These are phyloP conservation scores for Massariosphaeria phaeospora DNA, from an alignment of 495 filamentous ascomycete genomes.

Conservation along the genomic window DNA sequence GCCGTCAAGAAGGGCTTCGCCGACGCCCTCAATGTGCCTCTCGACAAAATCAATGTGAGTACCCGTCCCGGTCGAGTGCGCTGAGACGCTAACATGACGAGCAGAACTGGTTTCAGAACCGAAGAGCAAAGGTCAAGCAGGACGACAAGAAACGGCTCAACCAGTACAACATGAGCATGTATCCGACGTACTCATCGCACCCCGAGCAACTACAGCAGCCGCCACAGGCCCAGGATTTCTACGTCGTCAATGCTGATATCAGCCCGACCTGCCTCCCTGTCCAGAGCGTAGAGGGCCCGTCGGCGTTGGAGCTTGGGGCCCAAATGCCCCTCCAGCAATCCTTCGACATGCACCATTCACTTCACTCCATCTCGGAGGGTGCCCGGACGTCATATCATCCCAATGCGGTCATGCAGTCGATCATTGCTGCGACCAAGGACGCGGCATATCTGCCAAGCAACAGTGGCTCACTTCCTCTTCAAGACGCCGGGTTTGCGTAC, in stretches of 20 bases:
- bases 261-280: constrained; percentile 29
- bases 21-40: constrained; percentile 37
- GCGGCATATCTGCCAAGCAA: constrained; percentile 20
- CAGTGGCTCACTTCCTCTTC: constrained; percentile 10
- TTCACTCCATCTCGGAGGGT: constrained; percentile 31
- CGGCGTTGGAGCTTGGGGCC: constrained; percentile 25
- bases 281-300: constrained; percentile 27
- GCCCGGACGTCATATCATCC: constrained; percentile 24
- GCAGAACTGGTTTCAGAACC: constrained; percentile 47
- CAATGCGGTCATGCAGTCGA: constrained; percentile 25
- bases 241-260: constrained; percentile 26
- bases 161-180: constrained; percentile 30
- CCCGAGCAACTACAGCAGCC: constrained; percentile 18
- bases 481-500: constrained; percentile 18
- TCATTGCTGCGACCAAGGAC: constrained; percentile 25
- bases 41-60: constrained; percentile 46
- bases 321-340: constrained; percentile 27
- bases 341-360: constrained; percentile 28
- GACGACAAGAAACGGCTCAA: constrained; percentile 41
- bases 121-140: constrained; percentile 44
- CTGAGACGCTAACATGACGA: constrained; percentile 9
- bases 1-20: constrained; percentile 42
- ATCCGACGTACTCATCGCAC: constrained; percentile 14
- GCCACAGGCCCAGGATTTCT: constrained; percentile 18
- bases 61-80: not conserved